Evolutionary conservation across 169 alveolate genomes (phyloP).

Genomic region (Plasmodium gaboni): DNA sequence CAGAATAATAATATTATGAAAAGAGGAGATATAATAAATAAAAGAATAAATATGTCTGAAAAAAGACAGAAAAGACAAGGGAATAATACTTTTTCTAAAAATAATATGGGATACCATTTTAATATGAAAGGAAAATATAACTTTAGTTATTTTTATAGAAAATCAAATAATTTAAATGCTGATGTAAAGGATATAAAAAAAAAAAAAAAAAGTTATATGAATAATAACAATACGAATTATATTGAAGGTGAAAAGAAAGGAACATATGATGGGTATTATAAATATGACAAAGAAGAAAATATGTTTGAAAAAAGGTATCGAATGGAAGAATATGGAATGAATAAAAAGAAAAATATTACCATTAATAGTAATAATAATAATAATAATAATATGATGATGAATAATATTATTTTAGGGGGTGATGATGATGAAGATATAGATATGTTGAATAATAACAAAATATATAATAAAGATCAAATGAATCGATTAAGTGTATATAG

Average conservation of each 20-base stretch:
- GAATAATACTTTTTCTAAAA: not conserved
- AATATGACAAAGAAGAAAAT: constrained; percentile 8
- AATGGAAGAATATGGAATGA: not conserved
- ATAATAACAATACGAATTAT: not conserved
- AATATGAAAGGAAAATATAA: constrained; percentile 35
- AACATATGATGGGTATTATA: not conserved
- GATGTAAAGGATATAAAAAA: constrained; percentile 4
- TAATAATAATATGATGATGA: too few species aligned
- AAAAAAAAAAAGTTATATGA: not conserved
- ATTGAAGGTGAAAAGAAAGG: not conserved
- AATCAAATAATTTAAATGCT: constrained; percentile 2
- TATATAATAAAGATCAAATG: too few species aligned
- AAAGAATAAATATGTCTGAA: not conserved
- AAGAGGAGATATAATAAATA: not conserved
- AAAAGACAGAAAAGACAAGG: constrained; percentile 10
- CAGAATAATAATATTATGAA: not conserved
- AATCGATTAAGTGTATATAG: not conserved
- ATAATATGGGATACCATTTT: constrained; percentile 5
- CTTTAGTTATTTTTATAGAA: constrained; percentile 53
- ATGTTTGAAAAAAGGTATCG: not conserved
- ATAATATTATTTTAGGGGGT: too few species aligned
- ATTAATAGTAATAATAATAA: not conserved
- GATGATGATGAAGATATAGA: too few species aligned
- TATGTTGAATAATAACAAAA: too few species aligned
- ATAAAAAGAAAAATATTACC: not conserved